A percentile compares a stretch with the other conserved stretches of the same genome.
These are phyloP conservation scores for Tuber calosporum DNA, from an alignment of 495 filamentous ascomycete genomes.

Conservation along the genomic window DNA sequence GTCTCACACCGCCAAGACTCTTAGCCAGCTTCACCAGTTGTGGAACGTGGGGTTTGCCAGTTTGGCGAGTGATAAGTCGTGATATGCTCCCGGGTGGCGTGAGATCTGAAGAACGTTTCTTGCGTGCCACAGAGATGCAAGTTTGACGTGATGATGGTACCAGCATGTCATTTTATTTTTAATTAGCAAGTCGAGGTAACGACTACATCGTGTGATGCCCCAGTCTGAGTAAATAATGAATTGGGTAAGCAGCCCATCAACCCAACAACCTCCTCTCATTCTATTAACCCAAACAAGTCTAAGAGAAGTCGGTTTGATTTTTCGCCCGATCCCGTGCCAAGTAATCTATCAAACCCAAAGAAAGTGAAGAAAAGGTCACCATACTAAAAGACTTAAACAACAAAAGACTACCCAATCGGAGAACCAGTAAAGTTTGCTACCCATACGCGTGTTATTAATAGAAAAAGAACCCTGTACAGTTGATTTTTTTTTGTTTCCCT, in stretches of 20 bases:
- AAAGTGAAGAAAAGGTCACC: not conserved
- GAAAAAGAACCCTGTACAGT: conserved; percentile 3
- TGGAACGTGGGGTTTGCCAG: not conserved
- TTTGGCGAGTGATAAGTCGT: not conserved
- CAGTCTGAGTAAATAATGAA: not conserved
- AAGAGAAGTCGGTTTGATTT: not conserved
- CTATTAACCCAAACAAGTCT: not conserved
- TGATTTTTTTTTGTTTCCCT: not conserved
- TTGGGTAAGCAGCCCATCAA: not conserved
- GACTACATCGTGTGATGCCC: not conserved
- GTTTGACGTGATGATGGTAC: not conserved
- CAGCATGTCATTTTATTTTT: not conserved
- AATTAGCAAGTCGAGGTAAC: not conserved
- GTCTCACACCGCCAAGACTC: conserved; percentile 1
- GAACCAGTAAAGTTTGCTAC: not conserved
- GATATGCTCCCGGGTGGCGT: not conserved
- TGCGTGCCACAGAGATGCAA: not conserved
- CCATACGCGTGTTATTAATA: not conserved
- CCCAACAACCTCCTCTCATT: not conserved
- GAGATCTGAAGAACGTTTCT: not conserved
- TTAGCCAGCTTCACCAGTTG: not conserved
- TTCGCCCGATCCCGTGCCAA: not conserved
- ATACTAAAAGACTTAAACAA: not conserved
- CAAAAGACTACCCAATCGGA: not conserved
- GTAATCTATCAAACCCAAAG: not conserved